phyloP scores from a whole-genome alignment of 768 basidiomycete species.

The Aureoboletus auriporus region DNA sequence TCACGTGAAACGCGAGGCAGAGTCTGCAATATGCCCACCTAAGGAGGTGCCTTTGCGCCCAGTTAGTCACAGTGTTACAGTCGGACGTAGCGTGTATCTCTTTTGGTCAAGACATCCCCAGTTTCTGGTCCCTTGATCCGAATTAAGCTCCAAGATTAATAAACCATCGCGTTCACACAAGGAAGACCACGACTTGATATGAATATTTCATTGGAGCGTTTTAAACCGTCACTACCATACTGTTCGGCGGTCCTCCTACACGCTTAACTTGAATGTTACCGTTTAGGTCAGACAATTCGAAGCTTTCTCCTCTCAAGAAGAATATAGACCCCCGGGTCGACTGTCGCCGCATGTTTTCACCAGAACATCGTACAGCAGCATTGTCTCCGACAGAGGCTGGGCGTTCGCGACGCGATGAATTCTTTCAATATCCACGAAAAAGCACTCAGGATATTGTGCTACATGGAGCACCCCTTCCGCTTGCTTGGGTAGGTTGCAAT shows the following conservation, averaged over 20 bases:
- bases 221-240: neutral
- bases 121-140: neutral
- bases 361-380: neutral
- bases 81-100: neutral
- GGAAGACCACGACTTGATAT: neutral
- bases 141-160: neutral
- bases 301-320: conserved; percentile 19
- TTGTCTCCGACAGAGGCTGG: neutral
- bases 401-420: conserved; percentile 1
- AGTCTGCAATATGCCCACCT: neutral
- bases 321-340: conserved; percentile 11
- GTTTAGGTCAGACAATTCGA: conserved; percentile 6
- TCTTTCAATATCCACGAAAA: conserved; percentile 1
- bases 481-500: conserved; percentile 20
- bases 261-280: conserved; percentile 11
- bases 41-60: conserved; percentile 6
- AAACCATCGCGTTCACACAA: too few species aligned
- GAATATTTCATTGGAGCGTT: neutral
- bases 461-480: conserved; percentile 25
- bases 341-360: conserved; percentile 18
- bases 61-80: neutral
- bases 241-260: conserved; percentile 2
- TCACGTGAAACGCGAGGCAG: conserved; percentile 14
- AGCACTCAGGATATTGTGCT: conserved; percentile 10
- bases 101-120: neutral